Percentiles rank a stretch among this genome's conserved stretches.
Evolutionary conservation across 805 yeast genomes (phyloP).

Genomic region (Metschnikowia sp.): DNA sequence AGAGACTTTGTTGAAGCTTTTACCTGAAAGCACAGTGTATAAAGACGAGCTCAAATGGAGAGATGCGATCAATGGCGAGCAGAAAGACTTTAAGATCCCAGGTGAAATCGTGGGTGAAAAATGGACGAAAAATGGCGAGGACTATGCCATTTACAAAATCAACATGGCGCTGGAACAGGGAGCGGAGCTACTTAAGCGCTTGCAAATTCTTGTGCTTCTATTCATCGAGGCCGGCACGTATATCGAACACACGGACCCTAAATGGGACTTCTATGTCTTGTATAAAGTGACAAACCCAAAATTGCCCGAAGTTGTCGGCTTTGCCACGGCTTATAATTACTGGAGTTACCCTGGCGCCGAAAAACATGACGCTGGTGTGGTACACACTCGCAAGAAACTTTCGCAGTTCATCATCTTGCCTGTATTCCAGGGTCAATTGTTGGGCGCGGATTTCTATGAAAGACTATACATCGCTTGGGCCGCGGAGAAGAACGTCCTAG

Average conservation of each 20-base stretch:
- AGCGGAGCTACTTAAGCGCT: slow-evolving; percentile 55
- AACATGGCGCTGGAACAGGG: slow-evolving; percentile 41
- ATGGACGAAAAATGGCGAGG: slow-evolving; percentile 33
- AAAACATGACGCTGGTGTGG: slow-evolving; percentile 45
- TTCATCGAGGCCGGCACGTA: slow-evolving; percentile 93
- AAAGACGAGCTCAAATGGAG: slow-evolving; percentile 72
- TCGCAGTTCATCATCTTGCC: slow-evolving; percentile 87
- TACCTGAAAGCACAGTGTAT: slow-evolving; percentile 60
- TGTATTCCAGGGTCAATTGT: slow-evolving; percentile 68
- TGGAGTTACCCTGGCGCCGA: slow-evolving; percentile 65
- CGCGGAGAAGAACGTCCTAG: slow-evolving; percentile 49
- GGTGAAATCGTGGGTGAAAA: slow-evolving; percentile 31
- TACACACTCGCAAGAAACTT: slow-evolving; percentile 61
- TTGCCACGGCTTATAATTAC: slow-evolving; percentile 78
- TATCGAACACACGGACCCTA: slow-evolving; percentile 69
- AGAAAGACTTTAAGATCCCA: slow-evolving; percentile 39
- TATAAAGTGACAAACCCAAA: slow-evolving; percentile 24
- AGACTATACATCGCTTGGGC: slow-evolving; percentile 55
- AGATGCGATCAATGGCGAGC: slow-evolving; percentile 49
- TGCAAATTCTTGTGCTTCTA: slow-evolving; percentile 76
- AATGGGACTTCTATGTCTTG: slow-evolving; percentile 76
- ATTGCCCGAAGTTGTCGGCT: slow-evolving; percentile 62
- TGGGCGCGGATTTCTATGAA: slow-evolving; percentile 68
- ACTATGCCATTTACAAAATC: slow-evolving; percentile 52
- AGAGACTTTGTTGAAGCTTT: slow-evolving; percentile 48